Conservation (phyloP, 805 yeast species). For the Saccharomycopsis oosterbeekiorum region DNA sequence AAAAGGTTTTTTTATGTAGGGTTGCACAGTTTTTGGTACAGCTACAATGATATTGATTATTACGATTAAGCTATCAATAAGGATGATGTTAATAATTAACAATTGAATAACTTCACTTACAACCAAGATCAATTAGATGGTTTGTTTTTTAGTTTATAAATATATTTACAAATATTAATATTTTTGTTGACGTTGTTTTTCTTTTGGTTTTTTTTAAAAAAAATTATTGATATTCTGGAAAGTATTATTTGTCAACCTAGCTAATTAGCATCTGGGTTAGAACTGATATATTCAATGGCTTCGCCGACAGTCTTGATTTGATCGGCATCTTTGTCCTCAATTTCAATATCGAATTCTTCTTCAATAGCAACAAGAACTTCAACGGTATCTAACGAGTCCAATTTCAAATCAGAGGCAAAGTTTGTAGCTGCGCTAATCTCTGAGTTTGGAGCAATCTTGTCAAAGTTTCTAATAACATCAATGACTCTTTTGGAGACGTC, state of each 20-base stretch:
- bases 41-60: no score
- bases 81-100: no score
- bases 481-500: constrained; percentile 36
- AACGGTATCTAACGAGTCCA: constrained; percentile 63
- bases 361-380: constrained; percentile 68
- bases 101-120: no score
- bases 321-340: constrained; percentile 78
- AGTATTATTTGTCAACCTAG: no score
- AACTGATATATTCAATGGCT: constrained; percentile 68
- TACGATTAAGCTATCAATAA: no score
- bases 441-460: constrained; percentile 30
- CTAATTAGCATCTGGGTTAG: constrained; percentile 38
- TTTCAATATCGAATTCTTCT: constrained; percentile 53
- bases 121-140: neutral
- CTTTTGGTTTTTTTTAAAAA: neutral
- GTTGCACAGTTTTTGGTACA: no score
- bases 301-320: constrained; percentile 79
- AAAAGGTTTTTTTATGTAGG: no score
- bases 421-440: constrained; percentile 34
- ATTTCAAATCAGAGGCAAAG: constrained; percentile 55
- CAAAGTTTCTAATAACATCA: constrained; percentile 56
- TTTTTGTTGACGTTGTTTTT: neutral
- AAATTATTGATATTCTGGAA: neutral
- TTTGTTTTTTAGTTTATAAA: neutral
- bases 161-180: neutral